These are phyloP conservation scores for Wakefieldia striispora DNA, from an alignment of 768 basidiomycete genomes.

Conservation along the genomic window DNA sequence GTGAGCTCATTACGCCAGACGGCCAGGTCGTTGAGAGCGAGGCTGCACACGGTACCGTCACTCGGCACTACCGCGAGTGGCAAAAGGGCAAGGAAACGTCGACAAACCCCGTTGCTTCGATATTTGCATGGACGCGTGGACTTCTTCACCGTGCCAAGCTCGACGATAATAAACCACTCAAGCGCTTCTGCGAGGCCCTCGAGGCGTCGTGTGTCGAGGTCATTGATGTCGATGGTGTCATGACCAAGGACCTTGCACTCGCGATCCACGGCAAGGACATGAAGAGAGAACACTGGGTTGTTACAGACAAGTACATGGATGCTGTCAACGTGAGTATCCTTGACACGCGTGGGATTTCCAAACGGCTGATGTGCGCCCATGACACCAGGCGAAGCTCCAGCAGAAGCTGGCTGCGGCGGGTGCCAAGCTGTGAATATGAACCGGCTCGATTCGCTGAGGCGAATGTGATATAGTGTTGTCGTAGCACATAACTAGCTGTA, in stretches of 20 bases:
- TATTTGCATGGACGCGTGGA: constrained; percentile 98
- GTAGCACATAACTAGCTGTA: constrained; percentile 14
- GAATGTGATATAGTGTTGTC: constrained; percentile 13
- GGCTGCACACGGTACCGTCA: constrained; percentile 96
- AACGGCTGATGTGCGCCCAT: constrained; percentile 13
- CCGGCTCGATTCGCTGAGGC: neutral
- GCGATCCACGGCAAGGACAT: constrained; percentile 89
- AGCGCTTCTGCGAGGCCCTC: constrained; percentile 71
- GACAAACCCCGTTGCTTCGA: constrained; percentile 97
- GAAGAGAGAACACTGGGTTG: constrained; percentile 96
- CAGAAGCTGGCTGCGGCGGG: constrained; percentile 38
- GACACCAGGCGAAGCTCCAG: constrained; percentile 41
- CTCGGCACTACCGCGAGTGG: constrained; percentile 94
- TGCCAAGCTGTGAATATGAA: constrained; percentile 16
- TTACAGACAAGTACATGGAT: constrained; percentile 92
- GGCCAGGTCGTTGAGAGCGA: constrained; percentile 92
- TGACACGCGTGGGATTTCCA: neutral
- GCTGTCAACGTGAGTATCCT: constrained; percentile 72
- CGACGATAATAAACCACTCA: constrained; percentile 75
- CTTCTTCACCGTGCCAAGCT: constrained; percentile 91
- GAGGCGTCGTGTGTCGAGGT: constrained; percentile 89
- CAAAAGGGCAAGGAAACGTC: constrained; percentile 98
- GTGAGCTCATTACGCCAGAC: constrained; percentile 92
- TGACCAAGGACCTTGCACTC: constrained; percentile 97
- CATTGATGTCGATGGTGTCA: constrained; percentile 85